Percentiles rank a stretch among this genome's conserved stretches.
Conservation (phyloP, 768 basidiomycete genomes). For the Mycena sanguinolenta region DNA sequence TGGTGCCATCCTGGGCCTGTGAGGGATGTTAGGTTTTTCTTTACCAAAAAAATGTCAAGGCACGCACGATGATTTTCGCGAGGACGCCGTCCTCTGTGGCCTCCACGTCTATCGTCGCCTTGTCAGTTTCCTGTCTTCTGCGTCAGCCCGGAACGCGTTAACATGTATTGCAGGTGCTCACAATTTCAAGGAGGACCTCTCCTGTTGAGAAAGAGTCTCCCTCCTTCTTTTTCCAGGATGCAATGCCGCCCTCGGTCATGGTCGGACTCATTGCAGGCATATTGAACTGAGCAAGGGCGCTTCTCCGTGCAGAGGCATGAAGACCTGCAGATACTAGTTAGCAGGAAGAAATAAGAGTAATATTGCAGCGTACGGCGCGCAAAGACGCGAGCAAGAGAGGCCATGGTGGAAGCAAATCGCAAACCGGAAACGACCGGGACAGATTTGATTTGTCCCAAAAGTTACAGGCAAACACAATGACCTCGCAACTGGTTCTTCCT, state of each 20-base stretch:
- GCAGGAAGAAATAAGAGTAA: slow-evolving; percentile 1
- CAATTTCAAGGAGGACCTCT: slow-evolving; percentile 97
- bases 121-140: slow-evolving; percentile 92
- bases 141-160: slow-evolving; percentile 30
- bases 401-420: slow-evolving; percentile 63
- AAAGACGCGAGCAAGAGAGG: slow-evolving; percentile 73
- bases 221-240: slow-evolving; percentile 97
- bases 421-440: slow-evolving; percentile 42
- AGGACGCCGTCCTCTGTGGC: slow-evolving; percentile 97
- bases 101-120: slow-evolving; percentile 99
- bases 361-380: slow-evolving; percentile 67
- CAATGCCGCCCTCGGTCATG: slow-evolving; percentile 99
- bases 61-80: slow-evolving; percentile 94
- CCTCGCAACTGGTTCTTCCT: slow-evolving; percentile 64
- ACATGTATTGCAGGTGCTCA: slow-evolving; percentile 52
- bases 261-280: slow-evolving; percentile 99
- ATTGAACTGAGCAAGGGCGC: slow-evolving; percentile 87
- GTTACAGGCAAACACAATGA: slow-evolving; percentile 6
- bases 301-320: slow-evolving; percentile 82
- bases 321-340: slow-evolving; percentile 67
- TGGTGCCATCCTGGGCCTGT: slow-evolving; percentile 87
- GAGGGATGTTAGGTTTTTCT: slow-evolving; percentile 21
- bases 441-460: slow-evolving; percentile 7
- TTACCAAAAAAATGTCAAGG: background rate
- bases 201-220: slow-evolving; percentile 91